Evolutionary conservation across 768 basidiomycete genomes (phyloP).

Genomic region (Podaxis sp.): DNA sequence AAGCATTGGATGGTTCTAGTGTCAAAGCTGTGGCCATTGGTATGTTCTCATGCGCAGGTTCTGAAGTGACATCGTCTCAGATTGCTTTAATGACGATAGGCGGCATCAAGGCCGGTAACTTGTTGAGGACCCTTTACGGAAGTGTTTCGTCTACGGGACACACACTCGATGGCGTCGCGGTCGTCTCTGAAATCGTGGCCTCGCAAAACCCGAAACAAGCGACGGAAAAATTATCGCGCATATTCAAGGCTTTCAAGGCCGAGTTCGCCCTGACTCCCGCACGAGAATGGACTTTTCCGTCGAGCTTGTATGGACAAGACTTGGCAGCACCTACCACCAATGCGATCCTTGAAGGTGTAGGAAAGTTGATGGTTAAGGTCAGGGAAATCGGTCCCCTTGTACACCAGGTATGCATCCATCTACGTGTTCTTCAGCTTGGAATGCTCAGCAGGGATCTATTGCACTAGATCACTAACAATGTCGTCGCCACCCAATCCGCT

Average conservation of each 20-base stretch:
- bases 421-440: neutral
- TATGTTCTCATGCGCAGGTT: constrained; percentile 25
- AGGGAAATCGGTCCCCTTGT: constrained; percentile 60
- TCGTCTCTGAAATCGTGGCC: constrained; percentile 83
- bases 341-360: constrained; percentile 38
- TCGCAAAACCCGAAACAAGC: constrained; percentile 51
- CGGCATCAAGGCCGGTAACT: constrained; percentile 79
- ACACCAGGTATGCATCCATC: constrained; percentile 55
- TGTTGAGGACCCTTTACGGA: constrained; percentile 72
- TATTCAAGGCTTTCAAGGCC: constrained; percentile 41
- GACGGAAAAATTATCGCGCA: constrained; percentile 39
- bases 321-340: constrained; percentile 22
- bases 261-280: neutral
- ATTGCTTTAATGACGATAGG: constrained; percentile 37
- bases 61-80: too few species aligned
- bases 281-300: neutral
- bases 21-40: constrained; percentile 85
- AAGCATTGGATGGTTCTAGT: constrained; percentile 54
- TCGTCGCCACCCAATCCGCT: constrained; percentile 86
- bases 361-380: constrained; percentile 45
- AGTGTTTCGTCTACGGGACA: constrained; percentile 54
- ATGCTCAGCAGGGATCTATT: neutral
- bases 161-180: constrained; percentile 75
- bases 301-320: neutral
- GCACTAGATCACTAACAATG: constrained; percentile 79